Base-by-base conservation (phyloP, 352 stramenopile species). In the Phytophthora pini region DNA sequence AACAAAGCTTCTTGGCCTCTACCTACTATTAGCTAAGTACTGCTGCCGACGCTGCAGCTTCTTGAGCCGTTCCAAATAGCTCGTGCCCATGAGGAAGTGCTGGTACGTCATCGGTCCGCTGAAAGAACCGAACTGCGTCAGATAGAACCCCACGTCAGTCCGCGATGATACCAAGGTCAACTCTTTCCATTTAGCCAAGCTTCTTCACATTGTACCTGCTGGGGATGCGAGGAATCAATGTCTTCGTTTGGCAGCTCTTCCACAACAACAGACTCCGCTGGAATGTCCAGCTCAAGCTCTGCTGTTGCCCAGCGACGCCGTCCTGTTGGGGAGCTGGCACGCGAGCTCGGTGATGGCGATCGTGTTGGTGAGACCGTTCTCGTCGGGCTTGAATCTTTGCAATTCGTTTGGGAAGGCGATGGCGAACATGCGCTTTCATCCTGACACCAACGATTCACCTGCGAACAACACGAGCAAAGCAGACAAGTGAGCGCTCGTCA, bases 81-180 rank as follows among this genome's bases (percentile, higher is more conserved):
- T 86, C 36, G 80, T 88, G 54, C 69, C 76, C 48, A 79, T 59
- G 55, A 89, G 79, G 64, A 80, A 88, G 45, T 77, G 59, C 43
- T 77, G 64, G 56, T 87, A 89, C 27, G 57, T 60, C 38, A 50
- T 49, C 26, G 63, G 63, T 46, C 45, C 31, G 31, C 32, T 56
- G 38, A 65, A 36, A 45, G 29, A 65, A 43, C 43, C 65, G 61
- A 50, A 27, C 66, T 74, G 72, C 17, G 13, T 52, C 47, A 53
- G 45, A 65, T 57, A 36, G 43, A 68, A 54, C 26, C 38, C 43
- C 17, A 61, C 50, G 45, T 69, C 39, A 69, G 61, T 54, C n/a
- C 5, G 12, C n/a, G 20, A 49, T 13, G 34, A 17, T 22, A 11
- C 38, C 38, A 22, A 43, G 38, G 38, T 20, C 38, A 10, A 20